Evolutionary conservation across 306 rosid genomes (phyloP).

Genomic region (Arachis hypogaea): DNA sequence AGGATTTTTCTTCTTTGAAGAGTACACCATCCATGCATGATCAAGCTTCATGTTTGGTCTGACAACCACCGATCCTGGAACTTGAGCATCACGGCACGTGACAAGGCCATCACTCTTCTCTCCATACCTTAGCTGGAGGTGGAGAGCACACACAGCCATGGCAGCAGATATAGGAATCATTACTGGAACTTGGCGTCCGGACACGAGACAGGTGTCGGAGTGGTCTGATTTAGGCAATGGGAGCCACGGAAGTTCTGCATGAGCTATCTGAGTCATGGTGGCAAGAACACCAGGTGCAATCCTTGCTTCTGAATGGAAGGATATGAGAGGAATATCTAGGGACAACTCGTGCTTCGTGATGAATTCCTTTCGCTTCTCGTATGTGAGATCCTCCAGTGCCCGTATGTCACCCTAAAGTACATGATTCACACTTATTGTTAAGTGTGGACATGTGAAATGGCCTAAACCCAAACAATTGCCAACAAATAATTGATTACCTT

Average conservation of each 20-base stretch:
- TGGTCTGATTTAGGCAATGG: slow-evolving; percentile 46
- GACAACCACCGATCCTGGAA: slow-evolving; percentile 81
- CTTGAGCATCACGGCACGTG: slow-evolving; percentile 75
- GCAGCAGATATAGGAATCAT: slow-evolving; percentile 77
- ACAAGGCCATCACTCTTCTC: slow-evolving; percentile 83
- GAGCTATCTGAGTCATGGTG: slow-evolving; percentile 83
- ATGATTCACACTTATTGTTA: neutral
- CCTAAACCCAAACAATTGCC: too few species aligned
- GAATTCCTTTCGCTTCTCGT: slow-evolving; percentile 77
- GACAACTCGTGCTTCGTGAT: slow-evolving; percentile 72
- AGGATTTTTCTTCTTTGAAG: slow-evolving; percentile 57
- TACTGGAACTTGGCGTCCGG: slow-evolving; percentile 62
- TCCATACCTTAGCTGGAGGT: slow-evolving; percentile 72
- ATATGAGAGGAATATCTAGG: slow-evolving; percentile 59
- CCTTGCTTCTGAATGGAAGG: slow-evolving; percentile 81
- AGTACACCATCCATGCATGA: slow-evolving; percentile 93
- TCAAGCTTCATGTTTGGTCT: slow-evolving; percentile 73
- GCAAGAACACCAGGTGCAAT: slow-evolving; percentile 68
- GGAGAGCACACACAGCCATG: slow-evolving; percentile 80
- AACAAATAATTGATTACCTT: slow-evolving; percentile 54
- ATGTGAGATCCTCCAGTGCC: slow-evolving; percentile 87
- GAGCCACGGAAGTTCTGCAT: slow-evolving; percentile 75
- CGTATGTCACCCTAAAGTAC: slow-evolving; percentile 65
- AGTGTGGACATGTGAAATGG: too few species aligned
- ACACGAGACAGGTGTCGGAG: slow-evolving; percentile 39